A percentile compares a stretch with the other conserved stretches of the same genome.
Evolutionary conservation across 176 grass and related monocot species (phyloP).

Genomic region (Eremochloa ophiuroides): DNA sequence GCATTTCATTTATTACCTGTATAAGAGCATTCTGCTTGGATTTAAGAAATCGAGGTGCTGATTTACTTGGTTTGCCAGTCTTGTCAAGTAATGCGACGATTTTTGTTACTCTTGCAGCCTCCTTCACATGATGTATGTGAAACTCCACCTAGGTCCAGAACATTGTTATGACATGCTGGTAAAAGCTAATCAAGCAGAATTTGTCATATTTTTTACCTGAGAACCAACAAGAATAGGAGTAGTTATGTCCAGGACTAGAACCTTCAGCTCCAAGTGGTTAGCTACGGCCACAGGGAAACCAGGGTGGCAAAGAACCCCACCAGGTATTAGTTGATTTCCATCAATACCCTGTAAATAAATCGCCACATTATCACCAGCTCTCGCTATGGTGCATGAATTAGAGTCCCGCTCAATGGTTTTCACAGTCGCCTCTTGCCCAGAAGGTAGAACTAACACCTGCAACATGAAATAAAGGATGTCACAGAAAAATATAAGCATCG

Average conservation of each 20-base stretch:
- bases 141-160: constrained; percentile 63
- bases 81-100: constrained; percentile 82
- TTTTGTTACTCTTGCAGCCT: constrained; percentile 67
- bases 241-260: constrained; percentile 69
- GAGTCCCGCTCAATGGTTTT: constrained; percentile 76
- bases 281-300: constrained; percentile 59
- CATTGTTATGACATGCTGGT: background rate
- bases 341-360: constrained; percentile 62
- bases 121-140: constrained; percentile 98
- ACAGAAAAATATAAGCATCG: constrained; percentile 10
- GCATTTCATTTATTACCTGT: constrained; percentile 40
- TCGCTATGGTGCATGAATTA: constrained; percentile 59
- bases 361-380: constrained; percentile 82
- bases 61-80: constrained; percentile 69
- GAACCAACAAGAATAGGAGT: constrained; percentile 75
- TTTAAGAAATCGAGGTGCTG: constrained; percentile 78
- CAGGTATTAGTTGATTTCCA: constrained; percentile 54
- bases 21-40: constrained; percentile 83
- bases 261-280: constrained; percentile 66
- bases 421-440: constrained; percentile 52
- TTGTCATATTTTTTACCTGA: constrained; percentile 51
- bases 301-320: constrained; percentile 82
- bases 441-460: constrained; percentile 84
- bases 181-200: constrained; percentile 13
- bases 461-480: constrained; percentile 15